A percentile compares a stretch with the other conserved stretches of the same genome.
Evolutionary conservation across 2,329 filamentous ascomycete genomes (phyloP).

Genomic region (Esteya vermicola): DNA sequence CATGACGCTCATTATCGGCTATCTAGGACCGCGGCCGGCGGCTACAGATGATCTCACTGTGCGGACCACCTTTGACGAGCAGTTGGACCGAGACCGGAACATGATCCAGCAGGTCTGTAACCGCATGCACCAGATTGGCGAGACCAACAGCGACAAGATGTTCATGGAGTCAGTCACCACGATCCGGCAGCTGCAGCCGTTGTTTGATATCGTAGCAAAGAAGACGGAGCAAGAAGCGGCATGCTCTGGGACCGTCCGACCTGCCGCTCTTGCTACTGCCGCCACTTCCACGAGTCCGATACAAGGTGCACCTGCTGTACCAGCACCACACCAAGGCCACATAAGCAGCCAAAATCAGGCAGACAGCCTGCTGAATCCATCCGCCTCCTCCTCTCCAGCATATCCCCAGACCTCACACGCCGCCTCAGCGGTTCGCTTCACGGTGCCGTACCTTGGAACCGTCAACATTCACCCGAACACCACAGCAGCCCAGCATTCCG

Average conservation of each 20-base stretch:
- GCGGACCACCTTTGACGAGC: conserved; percentile 6
- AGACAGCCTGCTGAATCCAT: too few species aligned
- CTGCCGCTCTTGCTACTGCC: not conserved
- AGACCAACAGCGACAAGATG: conserved; percentile 24
- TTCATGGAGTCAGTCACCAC: conserved; percentile 27
- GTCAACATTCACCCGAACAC: conserved; percentile 23
- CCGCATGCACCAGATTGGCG: conserved; percentile 24
- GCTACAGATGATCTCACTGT: conserved; percentile 1
- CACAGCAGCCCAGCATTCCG: too few species aligned
- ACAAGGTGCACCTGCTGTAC: not conserved
- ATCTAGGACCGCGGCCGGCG: conserved; percentile 22
- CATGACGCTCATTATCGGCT: conserved; percentile 34
- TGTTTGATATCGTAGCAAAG: conserved; percentile 18
- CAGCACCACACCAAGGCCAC: not conserved
- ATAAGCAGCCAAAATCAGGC: too few species aligned
- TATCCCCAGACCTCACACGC: conserved; percentile 6
- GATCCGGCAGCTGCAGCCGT: conserved; percentile 26
- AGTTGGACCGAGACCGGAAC: conserved; percentile 20
- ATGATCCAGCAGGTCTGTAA: conserved; percentile 22
- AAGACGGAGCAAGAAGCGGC: conserved; percentile 3
- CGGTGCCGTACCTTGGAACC: conserved; percentile 31
- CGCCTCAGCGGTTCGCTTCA: conserved; percentile 19
- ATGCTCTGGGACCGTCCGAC: not conserved
- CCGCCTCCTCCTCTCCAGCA: not conserved
- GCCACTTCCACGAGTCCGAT: not conserved